A percentile compares a stretch with the other conserved stretches of the same genome.
phyloP scores from a whole-genome alignment of 495 filamentous ascomycete species.

The Tuber microsphaerosporum region DNA sequence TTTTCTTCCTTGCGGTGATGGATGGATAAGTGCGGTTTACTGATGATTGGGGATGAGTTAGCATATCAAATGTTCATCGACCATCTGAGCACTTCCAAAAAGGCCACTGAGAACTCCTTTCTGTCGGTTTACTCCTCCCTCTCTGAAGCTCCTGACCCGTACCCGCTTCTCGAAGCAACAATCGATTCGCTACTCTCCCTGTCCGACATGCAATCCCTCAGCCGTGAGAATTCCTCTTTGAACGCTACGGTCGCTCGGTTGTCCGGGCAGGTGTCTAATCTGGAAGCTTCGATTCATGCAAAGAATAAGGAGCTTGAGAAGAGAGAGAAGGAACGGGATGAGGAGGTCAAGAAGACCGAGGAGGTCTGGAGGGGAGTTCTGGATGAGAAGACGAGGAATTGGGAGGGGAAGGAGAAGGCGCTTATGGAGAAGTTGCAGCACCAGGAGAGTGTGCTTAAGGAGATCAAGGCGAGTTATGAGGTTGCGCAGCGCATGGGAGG shows the following conservation, averaged over 20 bases:
- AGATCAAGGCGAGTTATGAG: slow-evolving; percentile 94
- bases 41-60: slow-evolving; percentile 39
- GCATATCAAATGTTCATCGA: slow-evolving; percentile 98
- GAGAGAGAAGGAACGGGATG: slow-evolving; percentile 64
- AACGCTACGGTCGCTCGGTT: slow-evolving; percentile 69
- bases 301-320: slow-evolving; percentile 44
- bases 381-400: slow-evolving; percentile 90
- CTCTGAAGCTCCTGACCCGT: slow-evolving; percentile 93
- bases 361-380: slow-evolving; percentile 85
- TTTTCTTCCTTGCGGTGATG: background rate
- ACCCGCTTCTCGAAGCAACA: slow-evolving; percentile 90
- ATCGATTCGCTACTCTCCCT: slow-evolving; percentile 67
- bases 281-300: slow-evolving; percentile 59
- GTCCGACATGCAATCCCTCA: slow-evolving; percentile 49
- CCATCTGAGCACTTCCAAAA: slow-evolving; percentile 85
- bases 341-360: slow-evolving; percentile 73
- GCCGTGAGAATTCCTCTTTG: slow-evolving; percentile 74
- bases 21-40: slow-evolving; percentile 11
- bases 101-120: slow-evolving; percentile 83
- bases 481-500: slow-evolving; percentile 79
- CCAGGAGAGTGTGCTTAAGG: slow-evolving; percentile 84
- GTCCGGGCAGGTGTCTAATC: slow-evolving; percentile 59
- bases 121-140: slow-evolving; percentile 85
- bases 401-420: slow-evolving; percentile 86
- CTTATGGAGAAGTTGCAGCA: slow-evolving; percentile 89